Base-by-base conservation (phyloP, 768 basidiomycete genomes). In the Russula dissimulans region DNA sequence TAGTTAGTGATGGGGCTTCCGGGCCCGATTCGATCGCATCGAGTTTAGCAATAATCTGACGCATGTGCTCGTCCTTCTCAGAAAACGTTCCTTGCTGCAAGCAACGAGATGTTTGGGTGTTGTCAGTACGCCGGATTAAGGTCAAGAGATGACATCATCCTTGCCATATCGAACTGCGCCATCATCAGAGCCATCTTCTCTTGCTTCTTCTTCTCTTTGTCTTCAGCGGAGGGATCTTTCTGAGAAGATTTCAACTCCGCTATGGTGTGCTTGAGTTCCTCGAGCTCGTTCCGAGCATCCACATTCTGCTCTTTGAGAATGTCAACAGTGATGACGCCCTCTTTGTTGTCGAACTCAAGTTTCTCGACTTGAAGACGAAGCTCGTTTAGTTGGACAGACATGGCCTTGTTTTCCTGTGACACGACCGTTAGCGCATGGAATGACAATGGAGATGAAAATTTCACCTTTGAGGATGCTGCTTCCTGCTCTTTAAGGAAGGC, bases 111-210 rank as follows among this genome's bases (percentile, higher is more conserved):
- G 57, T 43, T 56, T 29, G 54, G 15, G 22, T 43, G 17, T 62
- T 51, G 66, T 47, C 65, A 63, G 47, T 10, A 57, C 17, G 11
- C 31, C 10, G n/a, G 41, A 50, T n/a, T 18, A 54, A 17, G 46
- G 14, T 22, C 31, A 36, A 15, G n/a, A 3, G 34, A 8, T 9
- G 22, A 49, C 15, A 59, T 53, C 47, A 56, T 59, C 76, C 88
- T 69, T 65, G 95, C 95, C 63, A 89, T 81, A 74, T 98, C 95
- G 67, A 99, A 95, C 73, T 95, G 95, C 60, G 95, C 92, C 95
- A 99, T 97, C 92, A 99, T 97, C 66, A 94, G 78, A 9, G 92
- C 94, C 90, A 99, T 91, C 81, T 97, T 97, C 78, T 98, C 95
- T 69, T 95, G 93, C 74, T 98, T 98, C 72, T 90, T 85, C 79